Percentiles rank a stretch among this genome's conserved stretches.
phyloP scores from a whole-genome alignment of 1,139 yeast genomes.

The Taphrina wiesneri region DNA sequence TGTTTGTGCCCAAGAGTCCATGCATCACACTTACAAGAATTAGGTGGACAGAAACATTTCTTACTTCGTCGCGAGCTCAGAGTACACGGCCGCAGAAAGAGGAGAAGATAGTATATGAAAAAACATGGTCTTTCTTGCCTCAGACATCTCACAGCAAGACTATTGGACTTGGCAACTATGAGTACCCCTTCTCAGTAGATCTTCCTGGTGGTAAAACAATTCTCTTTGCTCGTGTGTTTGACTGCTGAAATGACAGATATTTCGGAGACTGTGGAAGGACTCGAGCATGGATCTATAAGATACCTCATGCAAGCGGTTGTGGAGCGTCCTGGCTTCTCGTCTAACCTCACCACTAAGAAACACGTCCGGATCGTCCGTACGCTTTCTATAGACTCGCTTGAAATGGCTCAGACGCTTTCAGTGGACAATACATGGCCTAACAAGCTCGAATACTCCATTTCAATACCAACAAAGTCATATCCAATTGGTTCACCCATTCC shows the following conservation, averaged over 20 bases:
- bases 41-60: conserved; percentile 27
- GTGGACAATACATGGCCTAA: conserved; percentile 96
- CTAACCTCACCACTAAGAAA: conserved; percentile 64
- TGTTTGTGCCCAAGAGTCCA: background rate
- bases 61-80: conserved; percentile 22
- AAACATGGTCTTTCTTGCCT: conserved; percentile 71
- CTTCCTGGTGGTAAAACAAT: conserved; percentile 61
- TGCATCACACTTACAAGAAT: background rate
- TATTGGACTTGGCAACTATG: conserved; percentile 67
- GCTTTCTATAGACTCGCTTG: conserved; percentile 81
- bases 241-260: conserved; percentile 47
- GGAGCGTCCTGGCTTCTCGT: conserved; percentile 78
- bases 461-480: conserved; percentile 82
- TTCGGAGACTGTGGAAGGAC: conserved; percentile 87
- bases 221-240: background rate
- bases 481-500: conserved; percentile 84
- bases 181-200: conserved; percentile 82
- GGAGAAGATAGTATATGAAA: conserved; percentile 69
- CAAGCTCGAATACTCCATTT: conserved; percentile 85
- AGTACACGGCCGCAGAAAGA: conserved; percentile 47
- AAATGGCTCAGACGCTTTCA: conserved; percentile 85
- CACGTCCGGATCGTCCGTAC: conserved; percentile 86
- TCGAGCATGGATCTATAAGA: conserved; percentile 78
- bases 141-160: conserved; percentile 44
- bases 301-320: conserved; percentile 77